Conservation (phyloP, 495 filamentous ascomycete species). For the Venustampulla echinocandica region DNA sequence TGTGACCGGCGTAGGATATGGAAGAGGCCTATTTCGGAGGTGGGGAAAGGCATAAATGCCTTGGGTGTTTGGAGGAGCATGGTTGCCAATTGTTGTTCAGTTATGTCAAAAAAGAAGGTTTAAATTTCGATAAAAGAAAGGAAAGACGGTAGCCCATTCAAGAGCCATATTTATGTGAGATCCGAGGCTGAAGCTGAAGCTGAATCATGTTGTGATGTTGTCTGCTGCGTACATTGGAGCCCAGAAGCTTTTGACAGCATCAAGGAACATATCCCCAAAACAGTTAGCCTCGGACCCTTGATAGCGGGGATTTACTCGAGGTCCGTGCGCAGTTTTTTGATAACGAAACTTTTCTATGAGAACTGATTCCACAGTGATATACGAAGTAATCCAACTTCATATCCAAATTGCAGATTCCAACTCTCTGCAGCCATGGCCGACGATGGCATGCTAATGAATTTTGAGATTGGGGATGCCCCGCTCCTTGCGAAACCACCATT, state of each 20-base stretch:
- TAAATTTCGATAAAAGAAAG: not conserved
- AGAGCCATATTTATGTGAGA: conserved; percentile 11
- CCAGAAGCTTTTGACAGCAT: conserved; percentile 6
- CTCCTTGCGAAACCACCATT: conserved; percentile 53
- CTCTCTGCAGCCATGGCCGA: conserved; percentile 61
- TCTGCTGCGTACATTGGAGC: conserved; percentile 21
- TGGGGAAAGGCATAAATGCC: not conserved
- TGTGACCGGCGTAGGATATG: not conserved
- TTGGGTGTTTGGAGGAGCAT: conserved; percentile 5
- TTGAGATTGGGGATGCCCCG: conserved; percentile 57
- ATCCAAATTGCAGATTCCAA: not conserved
- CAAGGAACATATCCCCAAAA: not conserved
- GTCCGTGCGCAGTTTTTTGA: conserved; percentile 10
- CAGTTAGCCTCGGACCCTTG: conserved; percentile 8
- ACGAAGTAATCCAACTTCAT: not conserved
- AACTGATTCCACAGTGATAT: not conserved
- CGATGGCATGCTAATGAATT: conserved; percentile 92
- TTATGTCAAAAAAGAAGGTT: not conserved
- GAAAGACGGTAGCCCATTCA: conserved; percentile 3
- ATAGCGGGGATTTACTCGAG: conserved; percentile 6
- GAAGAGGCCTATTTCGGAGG: not conserved
- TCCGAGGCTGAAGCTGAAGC: conserved; percentile 1
- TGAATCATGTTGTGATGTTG: conserved; percentile 24
- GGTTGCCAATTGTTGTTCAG: not conserved
- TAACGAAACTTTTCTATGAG: conserved; percentile 16